Conservation (phyloP, 1,284 basidiomycete genomes). For the Amylostereum areolatum region DNA sequence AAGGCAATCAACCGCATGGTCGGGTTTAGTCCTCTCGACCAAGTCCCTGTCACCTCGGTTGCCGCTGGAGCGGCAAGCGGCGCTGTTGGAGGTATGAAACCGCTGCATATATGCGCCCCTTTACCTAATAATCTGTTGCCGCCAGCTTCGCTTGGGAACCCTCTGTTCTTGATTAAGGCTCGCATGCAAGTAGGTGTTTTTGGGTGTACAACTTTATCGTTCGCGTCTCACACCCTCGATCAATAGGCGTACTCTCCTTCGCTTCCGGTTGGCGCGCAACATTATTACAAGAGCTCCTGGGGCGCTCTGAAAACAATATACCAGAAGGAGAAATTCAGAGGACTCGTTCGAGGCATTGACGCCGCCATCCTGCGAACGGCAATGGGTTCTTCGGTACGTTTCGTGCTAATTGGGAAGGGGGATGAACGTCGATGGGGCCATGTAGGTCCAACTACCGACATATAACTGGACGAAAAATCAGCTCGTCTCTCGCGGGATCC, state of each 20-base stretch:
- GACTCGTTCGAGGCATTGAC: constrained; percentile 86
- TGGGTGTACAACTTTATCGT: not conserved
- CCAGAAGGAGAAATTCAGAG: constrained; percentile 69
- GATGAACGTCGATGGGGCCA: too few species aligned
- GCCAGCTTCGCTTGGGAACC: constrained; percentile 87
- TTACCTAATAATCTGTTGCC: constrained; percentile 3
- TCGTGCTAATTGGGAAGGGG: not conserved
- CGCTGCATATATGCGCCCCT: not conserved
- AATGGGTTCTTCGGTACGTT: constrained; percentile 81
- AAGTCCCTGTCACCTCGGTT: constrained; percentile 70
- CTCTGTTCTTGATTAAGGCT: constrained; percentile 94
- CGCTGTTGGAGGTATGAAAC: constrained; percentile 73
- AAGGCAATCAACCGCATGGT: constrained; percentile 62
- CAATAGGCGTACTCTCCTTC: constrained; percentile 84
- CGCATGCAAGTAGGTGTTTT: constrained; percentile 76
- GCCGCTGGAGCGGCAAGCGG: constrained; percentile 87
- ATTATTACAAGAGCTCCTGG: constrained; percentile 81
- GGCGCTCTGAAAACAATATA: constrained; percentile 82
- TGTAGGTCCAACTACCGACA: constrained; percentile 86
- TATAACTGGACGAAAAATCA: constrained; percentile 91
- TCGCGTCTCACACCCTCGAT: constrained; percentile 3
- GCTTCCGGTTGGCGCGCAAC: constrained; percentile 92
- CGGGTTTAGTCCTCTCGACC: constrained; percentile 60
- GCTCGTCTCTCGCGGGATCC: constrained; percentile 58
- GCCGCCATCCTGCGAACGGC: constrained; percentile 91